A percentile compares a stretch with the other conserved stretches of the same genome.
Evolutionary conservation across 352 stramenopile species (phyloP).

Genomic region (Globisporangium paddicum): DNA sequence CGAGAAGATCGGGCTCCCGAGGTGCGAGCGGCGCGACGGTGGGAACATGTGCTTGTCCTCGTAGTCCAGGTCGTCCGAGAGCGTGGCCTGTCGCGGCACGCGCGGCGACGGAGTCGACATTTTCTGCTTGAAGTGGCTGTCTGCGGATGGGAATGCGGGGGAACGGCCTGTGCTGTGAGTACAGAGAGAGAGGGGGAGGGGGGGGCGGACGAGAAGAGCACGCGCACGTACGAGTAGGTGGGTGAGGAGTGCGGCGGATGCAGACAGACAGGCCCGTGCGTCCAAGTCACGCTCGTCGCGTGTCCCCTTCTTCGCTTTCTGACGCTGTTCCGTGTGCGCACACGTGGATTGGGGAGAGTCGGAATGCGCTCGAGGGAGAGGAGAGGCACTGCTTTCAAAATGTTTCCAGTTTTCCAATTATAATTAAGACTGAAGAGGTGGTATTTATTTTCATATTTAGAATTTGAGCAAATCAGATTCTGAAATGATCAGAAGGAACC

Average conservation of each 20-base stretch:
- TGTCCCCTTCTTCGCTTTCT: too few relatives aligned
- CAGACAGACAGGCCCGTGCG: background rate
- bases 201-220: background rate
- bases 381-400: too few relatives aligned
- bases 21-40: constrained; percentile 10
- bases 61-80: constrained; percentile 14
- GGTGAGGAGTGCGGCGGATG: background rate
- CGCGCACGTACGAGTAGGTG: background rate
- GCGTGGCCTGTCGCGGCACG: constrained; percentile 2
- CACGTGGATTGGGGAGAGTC: too few relatives aligned
- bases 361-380: too few relatives aligned
- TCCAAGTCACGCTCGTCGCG: too few relatives aligned
- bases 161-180: background rate
- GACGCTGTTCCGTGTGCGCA: too few relatives aligned
- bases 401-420: too few relatives aligned
- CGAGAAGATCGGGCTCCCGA: constrained; percentile 16
- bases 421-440: too few relatives aligned
- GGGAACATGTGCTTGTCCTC: constrained; percentile 17
- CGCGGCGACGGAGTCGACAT: constrained; percentile 6
- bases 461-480: too few relatives aligned
- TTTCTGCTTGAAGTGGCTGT: background rate
- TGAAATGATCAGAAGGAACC: too few relatives aligned
- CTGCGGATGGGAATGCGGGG: background rate
- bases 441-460: too few relatives aligned
- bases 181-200: background rate